These are phyloP conservation scores for Scutellaria barbata DNA, from an alignment of 257 asterid genomes.

Conservation along the genomic window DNA sequence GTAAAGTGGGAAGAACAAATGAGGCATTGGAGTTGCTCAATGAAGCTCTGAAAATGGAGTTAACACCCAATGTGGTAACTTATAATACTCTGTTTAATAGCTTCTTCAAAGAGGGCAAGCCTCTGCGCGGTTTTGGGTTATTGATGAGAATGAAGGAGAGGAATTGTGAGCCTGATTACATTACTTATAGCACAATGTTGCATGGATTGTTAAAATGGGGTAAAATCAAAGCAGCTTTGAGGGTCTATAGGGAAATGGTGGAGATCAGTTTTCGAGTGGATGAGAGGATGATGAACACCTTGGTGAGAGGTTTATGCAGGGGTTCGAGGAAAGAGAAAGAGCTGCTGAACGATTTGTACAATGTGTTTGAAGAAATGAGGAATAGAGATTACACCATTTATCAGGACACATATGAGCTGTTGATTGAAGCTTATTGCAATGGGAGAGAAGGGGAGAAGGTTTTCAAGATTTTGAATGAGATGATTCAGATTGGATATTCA, in stretches of 20 bases:
- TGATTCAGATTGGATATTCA: slow-evolving; percentile 53
- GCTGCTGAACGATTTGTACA: slow-evolving; percentile 44
- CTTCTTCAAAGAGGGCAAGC: slow-evolving; percentile 76
- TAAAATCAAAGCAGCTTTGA: slow-evolving; percentile 46
- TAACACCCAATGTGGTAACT: slow-evolving; percentile 61
- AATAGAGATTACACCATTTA: slow-evolving; percentile 30
- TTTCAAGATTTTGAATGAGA: slow-evolving; percentile 46
- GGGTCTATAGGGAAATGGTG: slow-evolving; percentile 56
- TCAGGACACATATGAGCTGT: slow-evolving; percentile 52
- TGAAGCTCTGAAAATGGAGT: slow-evolving; percentile 55
- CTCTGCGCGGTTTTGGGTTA: slow-evolving; percentile 56
- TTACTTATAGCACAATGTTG: slow-evolving; percentile 64
- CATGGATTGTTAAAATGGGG: slow-evolving; percentile 90
- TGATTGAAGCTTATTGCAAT: slow-evolving; percentile 62
- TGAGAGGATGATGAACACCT: slow-evolving; percentile 74
- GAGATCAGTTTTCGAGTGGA: slow-evolving; percentile 53
- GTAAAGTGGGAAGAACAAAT: slow-evolving; percentile 74
- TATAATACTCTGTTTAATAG: slow-evolving; percentile 78
- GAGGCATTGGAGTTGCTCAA: slow-evolving; percentile 72
- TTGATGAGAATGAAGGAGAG: slow-evolving; percentile 60
- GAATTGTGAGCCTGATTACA: slow-evolving; percentile 63
- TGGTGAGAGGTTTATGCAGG: slow-evolving; percentile 73
- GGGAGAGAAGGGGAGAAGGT: slow-evolving; percentile 44
- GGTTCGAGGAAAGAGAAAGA: slow-evolving; percentile 49
- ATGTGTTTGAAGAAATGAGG: slow-evolving; percentile 58